Base-by-base conservation (phyloP, 352 stramenopile species). In the Phytophthora constricta region DNA sequence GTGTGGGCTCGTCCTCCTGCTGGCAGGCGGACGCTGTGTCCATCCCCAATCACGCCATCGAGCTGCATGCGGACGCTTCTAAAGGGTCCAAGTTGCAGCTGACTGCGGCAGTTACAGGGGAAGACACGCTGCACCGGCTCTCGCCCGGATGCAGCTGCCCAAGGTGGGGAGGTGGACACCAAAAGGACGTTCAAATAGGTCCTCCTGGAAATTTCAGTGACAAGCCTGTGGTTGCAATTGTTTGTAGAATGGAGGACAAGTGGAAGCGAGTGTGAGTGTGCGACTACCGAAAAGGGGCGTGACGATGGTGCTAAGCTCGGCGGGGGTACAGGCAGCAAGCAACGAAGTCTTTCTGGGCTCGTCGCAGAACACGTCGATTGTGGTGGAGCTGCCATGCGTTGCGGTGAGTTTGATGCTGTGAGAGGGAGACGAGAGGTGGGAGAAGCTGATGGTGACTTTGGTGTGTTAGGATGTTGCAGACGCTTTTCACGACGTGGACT, bases 371-470 rank as follows among this genome's bases (percentile, higher is more conserved):
- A 71, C 74, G 27, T 79, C 67, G 11, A 17, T 82, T 7, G 34
- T 78, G 20, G 75, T 55, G 0, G 52, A 80, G 49, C 37, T 88
- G n/a, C 79, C 79, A 14, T 87, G 79, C 25, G 28, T 73, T 10
- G 42, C 53, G 65, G 79, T 86, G 19, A 27, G 43, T 47, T n/a
- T 13, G 14, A 16, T 42, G 14, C 23, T 27, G 14, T 42, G 4
- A 45, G 2, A 23, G 19, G 33, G 13, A 19, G 10, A 26, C 16
- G 9, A 42, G 22, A 42, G 22, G 17, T 57, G 8, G 23, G n/a
- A 20, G 9, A 11, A 13, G 19, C 23, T 42, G 11, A 17, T 14
- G 2, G 10, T 52, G 10, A 41, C 42, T 16, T 17, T 42, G 19
- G 27, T 39, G 8, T 23, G 65, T 4, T 28, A 88, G 77, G 58